Conservation (phyloP, 192 early-diverging fungal genomes). For the Coemansia sp. region DNA sequence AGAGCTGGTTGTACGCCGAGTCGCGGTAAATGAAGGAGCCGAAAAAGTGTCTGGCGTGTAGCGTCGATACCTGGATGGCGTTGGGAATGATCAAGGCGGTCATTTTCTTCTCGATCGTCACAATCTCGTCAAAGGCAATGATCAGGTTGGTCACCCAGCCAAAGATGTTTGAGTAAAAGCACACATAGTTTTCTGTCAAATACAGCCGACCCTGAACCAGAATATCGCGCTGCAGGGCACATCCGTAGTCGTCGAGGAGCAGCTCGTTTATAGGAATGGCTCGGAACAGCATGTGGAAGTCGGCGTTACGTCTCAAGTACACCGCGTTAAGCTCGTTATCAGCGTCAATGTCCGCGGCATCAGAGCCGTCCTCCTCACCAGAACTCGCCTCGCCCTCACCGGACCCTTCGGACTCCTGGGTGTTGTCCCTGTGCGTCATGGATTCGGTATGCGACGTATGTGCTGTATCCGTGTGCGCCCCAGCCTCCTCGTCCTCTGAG, state of each 20-base stretch:
- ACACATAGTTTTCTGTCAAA: conserved; percentile 73
- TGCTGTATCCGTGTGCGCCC: conserved; percentile 4
- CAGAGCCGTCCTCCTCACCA: background rate
- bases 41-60: conserved; percentile 71
- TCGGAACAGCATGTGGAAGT: conserved; percentile 53
- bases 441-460: conserved; percentile 15
- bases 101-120: conserved; percentile 79
- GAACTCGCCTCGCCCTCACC: conserved; percentile 10
- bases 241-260: conserved; percentile 66
- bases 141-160: conserved; percentile 82
- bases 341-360: conserved; percentile 18
- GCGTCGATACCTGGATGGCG: conserved; percentile 78
- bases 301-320: conserved; percentile 53
- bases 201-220: conserved; percentile 82
- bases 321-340: conserved; percentile 49
- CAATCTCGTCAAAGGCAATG: conserved; percentile 72
- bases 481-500: background rate
- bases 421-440: background rate
- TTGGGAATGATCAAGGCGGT: conserved; percentile 86
- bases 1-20: conserved; percentile 65
- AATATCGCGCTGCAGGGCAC: conserved; percentile 87
- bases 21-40: conserved; percentile 86
- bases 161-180: conserved; percentile 88
- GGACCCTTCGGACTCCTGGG: conserved; percentile 1
- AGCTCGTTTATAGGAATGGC: conserved; percentile 54